phyloP scores from a whole-genome alignment of 2,329 filamentous ascomycete genomes.

The Cladosporium sp. region DNA sequence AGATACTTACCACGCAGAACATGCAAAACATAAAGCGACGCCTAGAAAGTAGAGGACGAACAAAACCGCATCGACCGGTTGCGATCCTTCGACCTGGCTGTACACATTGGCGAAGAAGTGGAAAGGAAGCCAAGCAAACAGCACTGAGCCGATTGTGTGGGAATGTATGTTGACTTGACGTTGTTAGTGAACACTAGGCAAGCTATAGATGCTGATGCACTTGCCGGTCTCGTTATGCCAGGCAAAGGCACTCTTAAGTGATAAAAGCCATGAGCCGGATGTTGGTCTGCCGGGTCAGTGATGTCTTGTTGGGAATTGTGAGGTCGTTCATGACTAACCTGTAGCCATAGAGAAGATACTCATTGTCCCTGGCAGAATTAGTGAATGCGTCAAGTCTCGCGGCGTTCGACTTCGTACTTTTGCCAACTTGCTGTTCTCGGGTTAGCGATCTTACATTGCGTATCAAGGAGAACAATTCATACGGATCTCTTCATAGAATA shows the following conservation, averaged over 20 bases:
- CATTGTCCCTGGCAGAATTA: not conserved
- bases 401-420: too few species aligned
- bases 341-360: not conserved
- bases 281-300: not conserved
- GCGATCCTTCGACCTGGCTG: not conserved
- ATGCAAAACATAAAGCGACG: constrained; percentile 17
- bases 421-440: not conserved
- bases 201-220: not conserved
- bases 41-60: constrained; percentile 18
- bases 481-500: constrained; percentile 15
- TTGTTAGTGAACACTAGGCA: not conserved
- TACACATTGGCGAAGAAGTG: constrained; percentile 15
- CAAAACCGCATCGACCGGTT: constrained; percentile 13
- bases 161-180: constrained; percentile 19
- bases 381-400: not conserved
- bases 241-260: constrained; percentile 9
- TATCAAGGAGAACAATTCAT: not conserved
- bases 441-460: not conserved
- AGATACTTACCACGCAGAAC: constrained; percentile 15
- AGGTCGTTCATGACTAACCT: not conserved
- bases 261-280: constrained; percentile 1
- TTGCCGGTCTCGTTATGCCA: constrained; percentile 16
- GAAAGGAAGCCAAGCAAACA: constrained; percentile 15
- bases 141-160: constrained; percentile 13
- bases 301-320: not conserved